Evolutionary conservation across 495 filamentous ascomycete genomes (phyloP), one percentile per base, ranked within the genome.

Genomic region (Hypoxylon lienhwacheense): DNA sequence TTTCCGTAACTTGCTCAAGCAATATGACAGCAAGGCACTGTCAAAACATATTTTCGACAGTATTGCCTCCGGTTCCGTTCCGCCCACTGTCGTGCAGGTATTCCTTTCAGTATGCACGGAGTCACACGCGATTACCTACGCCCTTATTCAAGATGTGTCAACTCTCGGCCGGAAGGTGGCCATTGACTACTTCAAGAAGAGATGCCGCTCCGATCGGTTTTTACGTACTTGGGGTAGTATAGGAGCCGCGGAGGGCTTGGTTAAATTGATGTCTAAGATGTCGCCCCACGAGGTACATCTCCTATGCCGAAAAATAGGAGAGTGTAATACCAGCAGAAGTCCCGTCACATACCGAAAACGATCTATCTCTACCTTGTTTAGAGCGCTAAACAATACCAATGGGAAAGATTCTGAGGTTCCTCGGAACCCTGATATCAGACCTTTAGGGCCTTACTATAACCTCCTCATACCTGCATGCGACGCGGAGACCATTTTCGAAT

Each of bases 211-310:
- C 12, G 52, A 37, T 2, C 5, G 7, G 3, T 60, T 64, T 33
- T 1, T 7, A 19, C 4, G 11, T 14, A 47, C 52, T 24, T 68
- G 63, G 59, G n/a, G 2, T 15, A 47, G 41, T 11, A 14, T 64
- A 17, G 65, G 65, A 0, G 53, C 47, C 12, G 48, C 48, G 20
- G 1, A 17, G 0, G 63, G 59, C 7, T 45, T 68, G 15, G 36
- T 58, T 2, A 26, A 20, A 16, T 51, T 64, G 41, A 55, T 66
- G 59, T 35, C 52, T 3, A 50, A 55, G 26, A 39, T 68, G 26
- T 61, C 55, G 6, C 55, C 64, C 7, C 14, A n/a, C 28, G 52
- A 68, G n/a, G 50, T 68, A 7, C 14, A 43, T 2, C 25, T 36
- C 4, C 34, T 68, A 5, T 68, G 65, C 28, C 40, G 36, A n/a